These are phyloP conservation scores for Didymellaceae sp. DNA, from an alignment of 2,329 filamentous ascomycete genomes.

Conservation along the genomic window DNA sequence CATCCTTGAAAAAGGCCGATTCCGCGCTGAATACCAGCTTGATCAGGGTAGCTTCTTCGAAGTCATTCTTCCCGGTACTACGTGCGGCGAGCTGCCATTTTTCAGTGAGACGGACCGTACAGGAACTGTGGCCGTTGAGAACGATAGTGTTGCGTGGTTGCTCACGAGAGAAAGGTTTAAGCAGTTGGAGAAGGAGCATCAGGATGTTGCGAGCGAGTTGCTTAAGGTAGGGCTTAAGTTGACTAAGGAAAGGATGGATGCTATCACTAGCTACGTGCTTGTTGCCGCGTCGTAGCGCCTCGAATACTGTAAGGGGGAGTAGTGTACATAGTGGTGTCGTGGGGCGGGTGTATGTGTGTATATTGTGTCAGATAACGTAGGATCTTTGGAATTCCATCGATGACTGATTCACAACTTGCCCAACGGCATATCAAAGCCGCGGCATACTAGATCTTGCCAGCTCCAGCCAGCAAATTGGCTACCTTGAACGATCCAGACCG, in stretches of 20 bases:
- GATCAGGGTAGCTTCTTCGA: constrained; percentile 90
- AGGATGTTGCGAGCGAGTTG: constrained; percentile 82
- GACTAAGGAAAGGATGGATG: constrained; percentile 89
- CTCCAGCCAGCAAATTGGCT: too few relatives aligned
- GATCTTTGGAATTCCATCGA: too few relatives aligned
- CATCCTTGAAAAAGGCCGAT: constrained; percentile 84
- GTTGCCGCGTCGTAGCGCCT: constrained; percentile 37
- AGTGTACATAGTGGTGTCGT: background rate
- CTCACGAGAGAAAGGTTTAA: constrained; percentile 76
- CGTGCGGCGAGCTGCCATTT: constrained; percentile 94
- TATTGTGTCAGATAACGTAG: too few relatives aligned
- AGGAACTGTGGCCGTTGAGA: constrained; percentile 83
- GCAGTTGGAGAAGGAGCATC: constrained; percentile 72
- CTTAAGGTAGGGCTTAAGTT: constrained; percentile 88
- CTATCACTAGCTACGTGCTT: constrained; percentile 60
- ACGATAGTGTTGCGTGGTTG: constrained; percentile 82
- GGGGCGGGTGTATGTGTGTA: too few relatives aligned
- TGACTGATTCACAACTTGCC: too few relatives aligned
- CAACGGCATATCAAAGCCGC: too few relatives aligned
- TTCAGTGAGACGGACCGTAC: constrained; percentile 90
- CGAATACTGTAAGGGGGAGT: too few relatives aligned
- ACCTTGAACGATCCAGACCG: too few relatives aligned
- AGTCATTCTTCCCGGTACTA: constrained; percentile 91
- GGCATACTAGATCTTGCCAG: too few relatives aligned
- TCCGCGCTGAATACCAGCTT: constrained; percentile 87